phyloP scores from a whole-genome alignment of 139 green algal genomes.

The Tetradesmus obliquus region DNA sequence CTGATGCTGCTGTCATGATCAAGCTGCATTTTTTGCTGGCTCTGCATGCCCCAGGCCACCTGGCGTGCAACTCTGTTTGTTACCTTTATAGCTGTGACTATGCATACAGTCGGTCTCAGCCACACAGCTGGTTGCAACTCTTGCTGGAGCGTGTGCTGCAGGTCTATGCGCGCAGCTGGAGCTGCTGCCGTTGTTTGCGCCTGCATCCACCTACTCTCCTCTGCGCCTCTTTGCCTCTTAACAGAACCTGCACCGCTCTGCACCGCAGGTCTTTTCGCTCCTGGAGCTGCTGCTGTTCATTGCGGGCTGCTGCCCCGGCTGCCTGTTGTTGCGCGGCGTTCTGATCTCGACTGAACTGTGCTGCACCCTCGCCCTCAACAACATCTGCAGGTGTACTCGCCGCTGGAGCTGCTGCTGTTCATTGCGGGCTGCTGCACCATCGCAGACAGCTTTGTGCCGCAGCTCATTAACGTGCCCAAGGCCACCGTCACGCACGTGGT shows the following conservation, averaged over 20 bases:
- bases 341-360: background rate
- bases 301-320: conserved; percentile 47
- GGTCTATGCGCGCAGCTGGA: no score
- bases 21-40: no score
- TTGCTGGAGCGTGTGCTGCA: no score
- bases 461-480: conserved; percentile 85
- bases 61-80: no score
- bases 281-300: conserved; percentile 92
- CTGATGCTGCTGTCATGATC: no score
- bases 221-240: background rate
- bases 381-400: conserved; percentile 84
- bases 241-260: background rate
- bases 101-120: no score
- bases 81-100: no score
- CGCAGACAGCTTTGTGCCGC: conserved; percentile 88
- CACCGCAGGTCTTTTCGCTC: conserved; percentile 85
- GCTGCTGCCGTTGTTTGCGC: no score
- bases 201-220: background rate
- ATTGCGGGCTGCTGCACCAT: conserved; percentile 90
- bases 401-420: conserved; percentile 90
- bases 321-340: background rate
- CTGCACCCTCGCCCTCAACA: no score
- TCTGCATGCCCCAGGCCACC: no score
- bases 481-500: conserved; percentile 71
- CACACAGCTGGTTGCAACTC: no score